phyloP scores from a whole-genome alignment of 1,284 basidiomycete species.

The Tilletia caries region DNA sequence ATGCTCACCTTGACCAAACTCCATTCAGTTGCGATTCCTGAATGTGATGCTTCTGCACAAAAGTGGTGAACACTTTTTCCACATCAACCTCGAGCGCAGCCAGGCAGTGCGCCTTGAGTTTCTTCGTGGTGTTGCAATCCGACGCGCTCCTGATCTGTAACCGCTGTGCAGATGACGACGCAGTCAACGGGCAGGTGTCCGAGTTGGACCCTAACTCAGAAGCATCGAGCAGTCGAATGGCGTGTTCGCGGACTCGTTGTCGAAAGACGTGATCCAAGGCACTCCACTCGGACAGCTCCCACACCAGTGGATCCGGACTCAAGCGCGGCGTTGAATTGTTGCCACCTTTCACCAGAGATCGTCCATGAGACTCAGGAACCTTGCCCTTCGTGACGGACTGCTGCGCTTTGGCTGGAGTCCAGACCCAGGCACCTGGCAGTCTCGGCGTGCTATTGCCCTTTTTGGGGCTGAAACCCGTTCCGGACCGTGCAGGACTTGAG shows the following conservation, averaged over 20 bases:
- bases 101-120: conserved; percentile 8
- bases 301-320: not conserved
- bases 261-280: conserved; percentile 4
- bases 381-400: no score
- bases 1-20: conserved; percentile 4
- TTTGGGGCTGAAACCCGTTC: no score
- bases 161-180: no score
- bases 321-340: not conserved
- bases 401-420: not conserved
- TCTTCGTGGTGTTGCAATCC: not conserved
- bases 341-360: not conserved
- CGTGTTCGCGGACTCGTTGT: not conserved
- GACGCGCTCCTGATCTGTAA: not conserved
- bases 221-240: not conserved
- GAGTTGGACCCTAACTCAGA: not conserved
- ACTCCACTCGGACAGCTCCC: conserved; percentile 4
- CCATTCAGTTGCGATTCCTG: not conserved
- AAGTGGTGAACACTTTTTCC: not conserved
- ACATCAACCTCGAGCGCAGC: not conserved
- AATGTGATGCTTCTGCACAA: conserved; percentile 4
- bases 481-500: not conserved
- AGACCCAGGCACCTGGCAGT: not conserved
- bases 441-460: not conserved
- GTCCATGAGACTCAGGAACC: no score
- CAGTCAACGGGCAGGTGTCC: not conserved